phyloP scores from a whole-genome alignment of 2,329 filamentous ascomycete species.

The Xylariales sp. region DNA sequence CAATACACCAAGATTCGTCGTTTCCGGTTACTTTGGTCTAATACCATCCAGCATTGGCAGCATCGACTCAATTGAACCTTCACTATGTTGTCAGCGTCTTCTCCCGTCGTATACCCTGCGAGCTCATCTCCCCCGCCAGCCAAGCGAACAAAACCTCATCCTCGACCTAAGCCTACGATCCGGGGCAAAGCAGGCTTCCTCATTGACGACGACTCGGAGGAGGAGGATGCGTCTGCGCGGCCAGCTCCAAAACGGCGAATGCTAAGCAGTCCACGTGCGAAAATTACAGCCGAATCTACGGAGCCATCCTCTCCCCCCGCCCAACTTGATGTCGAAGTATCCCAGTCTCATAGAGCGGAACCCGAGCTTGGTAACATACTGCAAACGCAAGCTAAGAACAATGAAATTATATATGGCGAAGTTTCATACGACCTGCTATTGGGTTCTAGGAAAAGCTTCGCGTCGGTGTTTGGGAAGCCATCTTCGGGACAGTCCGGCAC shows the following conservation, averaged over 20 bases:
- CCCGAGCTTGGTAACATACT: background rate
- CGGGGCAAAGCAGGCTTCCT: constrained; percentile 39
- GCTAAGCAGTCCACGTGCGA: constrained; percentile 27
- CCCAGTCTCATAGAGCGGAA: constrained; percentile 2
- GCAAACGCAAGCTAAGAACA: background rate
- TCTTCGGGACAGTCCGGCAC: constrained; percentile 16
- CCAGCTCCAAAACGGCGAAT: constrained; percentile 40
- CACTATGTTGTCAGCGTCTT: constrained; percentile 56
- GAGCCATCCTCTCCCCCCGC: constrained; percentile 20
- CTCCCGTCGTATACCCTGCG: constrained; percentile 51
- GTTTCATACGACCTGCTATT: constrained; percentile 17
- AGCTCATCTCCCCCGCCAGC: constrained; percentile 36
- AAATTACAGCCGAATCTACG: constrained; percentile 13
- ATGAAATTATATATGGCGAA: background rate
- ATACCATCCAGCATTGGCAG: too few species aligned
- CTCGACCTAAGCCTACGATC: constrained; percentile 27
- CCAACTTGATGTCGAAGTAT: constrained; percentile 10
- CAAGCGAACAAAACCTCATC: constrained; percentile 33
- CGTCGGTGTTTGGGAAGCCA: constrained; percentile 18
- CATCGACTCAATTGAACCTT: too few species aligned
- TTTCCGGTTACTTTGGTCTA: too few species aligned
- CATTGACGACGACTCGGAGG: constrained; percentile 37
- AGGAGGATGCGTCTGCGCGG: constrained; percentile 31
- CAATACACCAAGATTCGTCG: too few species aligned
- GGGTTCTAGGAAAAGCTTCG: constrained; percentile 11